Percentiles rank a stretch among this genome's conserved stretches.
Conservation (phyloP, 169 alveolate species). For the Eimeria brunetti region DNA sequence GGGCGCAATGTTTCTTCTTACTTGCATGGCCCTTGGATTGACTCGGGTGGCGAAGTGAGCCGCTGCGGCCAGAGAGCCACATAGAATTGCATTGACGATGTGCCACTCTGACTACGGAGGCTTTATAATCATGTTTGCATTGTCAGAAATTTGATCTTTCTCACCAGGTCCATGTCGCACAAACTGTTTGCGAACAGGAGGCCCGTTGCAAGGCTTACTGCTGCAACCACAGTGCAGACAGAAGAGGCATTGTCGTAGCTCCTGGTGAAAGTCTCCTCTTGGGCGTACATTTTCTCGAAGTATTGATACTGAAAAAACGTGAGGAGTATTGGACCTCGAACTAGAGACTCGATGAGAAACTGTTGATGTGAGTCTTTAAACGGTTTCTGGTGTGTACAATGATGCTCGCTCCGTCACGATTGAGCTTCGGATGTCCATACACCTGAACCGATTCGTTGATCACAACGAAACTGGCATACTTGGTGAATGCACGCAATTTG, state of each 20-base stretch:
- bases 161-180: slow-evolving; percentile 74
- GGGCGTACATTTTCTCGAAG: slow-evolving; percentile 66
- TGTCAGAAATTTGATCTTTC: not conserved
- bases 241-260: slow-evolving; percentile 53
- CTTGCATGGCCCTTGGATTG: slow-evolving; percentile 65
- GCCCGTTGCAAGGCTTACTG: slow-evolving; percentile 67
- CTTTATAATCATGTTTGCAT: not conserved
- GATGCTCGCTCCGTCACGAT: not conserved
- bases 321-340: slow-evolving; percentile 50
- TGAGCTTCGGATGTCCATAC: slow-evolving; percentile 50
- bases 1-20: not conserved
- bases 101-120: slow-evolving; percentile 55
- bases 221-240: slow-evolving; percentile 67
- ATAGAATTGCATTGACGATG: slow-evolving; percentile 37
- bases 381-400: slow-evolving; percentile 51
- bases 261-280: slow-evolving; percentile 65
- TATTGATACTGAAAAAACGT: not conserved
- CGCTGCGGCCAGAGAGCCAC: slow-evolving; percentile 67
- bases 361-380: slow-evolving; percentile 51
- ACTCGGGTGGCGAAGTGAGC: slow-evolving; percentile 69
- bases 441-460: not conserved
- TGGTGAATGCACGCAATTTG: not conserved
- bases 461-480: not conserved
- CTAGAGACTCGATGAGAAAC: slow-evolving; percentile 47
- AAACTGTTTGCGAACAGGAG: slow-evolving; percentile 67